Percentiles rank a stretch among this genome's conserved stretches.
Evolutionary conservation across 139 green algal genomes (phyloP).

Genomic region (Chlorella ohadii): DNA sequence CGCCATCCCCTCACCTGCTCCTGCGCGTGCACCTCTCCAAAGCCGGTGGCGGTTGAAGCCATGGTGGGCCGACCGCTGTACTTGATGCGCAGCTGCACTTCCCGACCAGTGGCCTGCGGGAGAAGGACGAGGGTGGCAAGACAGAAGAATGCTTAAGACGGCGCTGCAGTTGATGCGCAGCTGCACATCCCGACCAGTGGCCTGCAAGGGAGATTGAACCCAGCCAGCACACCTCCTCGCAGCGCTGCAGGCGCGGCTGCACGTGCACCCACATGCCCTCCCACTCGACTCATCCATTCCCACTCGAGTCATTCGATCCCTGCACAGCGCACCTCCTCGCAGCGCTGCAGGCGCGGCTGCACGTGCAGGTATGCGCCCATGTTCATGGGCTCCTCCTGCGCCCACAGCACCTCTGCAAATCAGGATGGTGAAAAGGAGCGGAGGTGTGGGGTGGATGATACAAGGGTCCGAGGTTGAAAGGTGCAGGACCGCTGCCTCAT

Average conservation of each 20-base stretch:
- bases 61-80: slow-evolving; percentile 76
- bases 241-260: not conserved
- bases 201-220: no score
- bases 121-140: no score
- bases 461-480: no score
- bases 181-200: slow-evolving; percentile 23
- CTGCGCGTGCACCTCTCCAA: slow-evolving; percentile 79
- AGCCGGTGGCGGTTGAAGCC: slow-evolving; percentile 89
- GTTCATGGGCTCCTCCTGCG: slow-evolving; percentile 99
- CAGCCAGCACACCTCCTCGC: no score
- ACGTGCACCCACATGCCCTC: not conserved
- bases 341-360: slow-evolving; percentile 82
- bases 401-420: slow-evolving; percentile 86
- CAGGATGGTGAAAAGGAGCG: no score
- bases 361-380: slow-evolving; percentile 96
- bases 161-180: slow-evolving; percentile 74
- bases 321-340: slow-evolving; percentile 56
- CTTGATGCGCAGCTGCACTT: slow-evolving; percentile 58
- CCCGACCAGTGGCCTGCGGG: not conserved
- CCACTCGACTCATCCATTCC: no score
- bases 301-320: no score
- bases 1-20: no score
- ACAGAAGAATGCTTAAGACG: not conserved
- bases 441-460: not conserved
- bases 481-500: no score